Percentiles rank a stretch among this genome's conserved stretches.
Conservation (phyloP, 495 filamentous ascomycete genomes). For the Podospora conica region DNA sequence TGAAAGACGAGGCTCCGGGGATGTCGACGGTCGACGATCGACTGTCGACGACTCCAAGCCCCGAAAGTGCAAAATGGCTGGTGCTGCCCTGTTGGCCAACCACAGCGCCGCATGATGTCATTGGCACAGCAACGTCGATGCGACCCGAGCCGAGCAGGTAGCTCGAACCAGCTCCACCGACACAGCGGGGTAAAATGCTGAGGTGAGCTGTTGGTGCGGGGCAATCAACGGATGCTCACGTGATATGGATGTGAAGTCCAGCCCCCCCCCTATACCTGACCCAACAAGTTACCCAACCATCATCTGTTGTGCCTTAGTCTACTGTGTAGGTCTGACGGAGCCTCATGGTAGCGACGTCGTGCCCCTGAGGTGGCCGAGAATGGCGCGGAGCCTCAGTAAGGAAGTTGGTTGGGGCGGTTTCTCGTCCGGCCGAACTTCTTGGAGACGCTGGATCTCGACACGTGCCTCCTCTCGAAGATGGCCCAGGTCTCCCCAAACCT, state of each 20-base stretch:
- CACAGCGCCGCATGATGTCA: conserved; percentile 21
- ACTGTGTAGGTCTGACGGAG: no score
- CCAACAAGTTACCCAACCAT: no score
- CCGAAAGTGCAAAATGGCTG: neutral
- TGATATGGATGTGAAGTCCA: neutral
- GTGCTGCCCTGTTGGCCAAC: conserved; percentile 11
- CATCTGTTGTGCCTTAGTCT: no score
- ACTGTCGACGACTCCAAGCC: no score
- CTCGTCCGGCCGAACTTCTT: conserved; percentile 18
- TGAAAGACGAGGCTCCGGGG: neutral
- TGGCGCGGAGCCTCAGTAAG: conserved; percentile 26
- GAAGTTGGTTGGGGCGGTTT: conserved; percentile 24
- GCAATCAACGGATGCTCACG: neutral
- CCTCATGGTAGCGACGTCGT: neutral
- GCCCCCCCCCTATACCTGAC: no score
- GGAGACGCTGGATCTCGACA: conserved; percentile 43
- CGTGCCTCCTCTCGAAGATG: conserved; percentile 58
- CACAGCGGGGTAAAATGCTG: conserved; percentile 16
- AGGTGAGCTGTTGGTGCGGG: neutral
- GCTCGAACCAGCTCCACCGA: neutral
- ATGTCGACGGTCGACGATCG: neutral
- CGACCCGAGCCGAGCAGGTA: neutral
- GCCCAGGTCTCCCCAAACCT: conserved; percentile 69
- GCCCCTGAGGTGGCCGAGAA: conserved; percentile 30
- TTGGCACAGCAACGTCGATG: conserved; percentile 20